Base-by-base conservation (phyloP, 2,329 filamentous ascomycete genomes). In the Ophiostoma himal-ulmi region DNA sequence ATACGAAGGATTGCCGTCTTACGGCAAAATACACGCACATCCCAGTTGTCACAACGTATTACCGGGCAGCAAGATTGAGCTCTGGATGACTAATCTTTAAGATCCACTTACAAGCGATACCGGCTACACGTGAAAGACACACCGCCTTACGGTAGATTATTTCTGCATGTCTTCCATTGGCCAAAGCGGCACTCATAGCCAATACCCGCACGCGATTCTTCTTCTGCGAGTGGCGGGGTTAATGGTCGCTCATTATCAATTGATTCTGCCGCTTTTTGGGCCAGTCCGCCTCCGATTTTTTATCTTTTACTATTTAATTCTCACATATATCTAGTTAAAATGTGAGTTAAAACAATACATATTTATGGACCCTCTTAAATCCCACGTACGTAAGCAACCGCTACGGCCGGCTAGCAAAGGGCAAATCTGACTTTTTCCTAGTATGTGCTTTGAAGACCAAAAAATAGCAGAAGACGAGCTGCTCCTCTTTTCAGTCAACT, bases 341-440 rank as follows among this genome's bases (percentile, higher is more conserved):
- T 7, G 1, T 6, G 11, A 20, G 22, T 36, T 13, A 62, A 34
- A 17, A 34, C 7, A 62, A 62, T 34, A 10, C n/a, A 17, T 34
- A 34, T 13, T 34, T 62, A 3, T 22, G 57, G 57, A 5, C 20
- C 26, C 26, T 17, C 11, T 14, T 5, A 2, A 30, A 17, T 20
- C 13, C 57, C 34, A 14, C 26, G 26, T 62, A 62, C 26, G 13
- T 62, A 62, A 62, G 34, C 62, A 65, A 41, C 36, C 62, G 62
- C 62, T 65, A 65, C 34, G 36, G 62, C 36, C 60, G 62, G 62
- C 62, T 65, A 65, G 36, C 62, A 41, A 39, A 65, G 62, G 36
- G 34, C 57, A 36, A 64, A 64, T 37, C n/a, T 64, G 60, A 64
- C 60, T 64, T 64, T 65, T 62, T 39, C 8, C 36, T 39, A 37